Conservation (phyloP, 164 flowering plant genomes). For the Taxillus chinensis region DNA sequence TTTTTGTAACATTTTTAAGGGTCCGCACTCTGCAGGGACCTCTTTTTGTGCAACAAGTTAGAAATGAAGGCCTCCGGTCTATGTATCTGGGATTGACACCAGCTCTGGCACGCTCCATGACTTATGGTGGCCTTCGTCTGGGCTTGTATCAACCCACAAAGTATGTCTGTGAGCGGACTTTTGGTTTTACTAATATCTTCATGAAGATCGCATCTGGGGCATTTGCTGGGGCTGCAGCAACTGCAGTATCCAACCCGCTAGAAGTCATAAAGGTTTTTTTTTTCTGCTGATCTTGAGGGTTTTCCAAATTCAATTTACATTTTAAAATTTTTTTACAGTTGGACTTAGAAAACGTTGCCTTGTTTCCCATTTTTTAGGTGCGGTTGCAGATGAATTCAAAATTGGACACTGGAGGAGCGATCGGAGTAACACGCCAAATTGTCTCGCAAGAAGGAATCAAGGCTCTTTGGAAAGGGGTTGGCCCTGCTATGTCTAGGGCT, state of each 20-base stretch:
- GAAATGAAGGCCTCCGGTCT: constrained; percentile 68
- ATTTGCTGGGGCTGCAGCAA: constrained; percentile 80
- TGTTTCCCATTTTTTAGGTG: constrained; percentile 35
- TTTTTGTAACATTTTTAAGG: not conserved
- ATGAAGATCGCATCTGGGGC: constrained; percentile 82
- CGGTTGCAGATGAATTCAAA: constrained; percentile 66
- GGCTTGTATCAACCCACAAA: constrained; percentile 95
- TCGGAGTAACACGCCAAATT: constrained; percentile 48
- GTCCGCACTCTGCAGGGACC: constrained; percentile 35
- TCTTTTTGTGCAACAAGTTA: constrained; percentile 42
- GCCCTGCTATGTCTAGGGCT: constrained; percentile 91
- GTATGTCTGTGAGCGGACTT: constrained; percentile 51
- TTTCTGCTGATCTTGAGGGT: not conserved
- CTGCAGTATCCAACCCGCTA: constrained; percentile 82
- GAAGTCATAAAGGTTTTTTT: constrained; percentile 79
- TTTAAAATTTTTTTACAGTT: not conserved
- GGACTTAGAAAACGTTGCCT: not conserved
- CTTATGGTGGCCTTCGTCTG: constrained; percentile 88
- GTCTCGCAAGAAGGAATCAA: constrained; percentile 58
- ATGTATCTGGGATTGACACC: constrained; percentile 81
- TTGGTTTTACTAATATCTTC: constrained; percentile 74
- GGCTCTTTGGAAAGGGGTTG: constrained; percentile 95
- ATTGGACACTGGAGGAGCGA: constrained; percentile 29
- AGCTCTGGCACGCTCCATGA: constrained; percentile 71
- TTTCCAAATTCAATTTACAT: not conserved